Base-by-base conservation (phyloP, 768 basidiomycete species). In the Phylloporus rhodoxanthus region DNA sequence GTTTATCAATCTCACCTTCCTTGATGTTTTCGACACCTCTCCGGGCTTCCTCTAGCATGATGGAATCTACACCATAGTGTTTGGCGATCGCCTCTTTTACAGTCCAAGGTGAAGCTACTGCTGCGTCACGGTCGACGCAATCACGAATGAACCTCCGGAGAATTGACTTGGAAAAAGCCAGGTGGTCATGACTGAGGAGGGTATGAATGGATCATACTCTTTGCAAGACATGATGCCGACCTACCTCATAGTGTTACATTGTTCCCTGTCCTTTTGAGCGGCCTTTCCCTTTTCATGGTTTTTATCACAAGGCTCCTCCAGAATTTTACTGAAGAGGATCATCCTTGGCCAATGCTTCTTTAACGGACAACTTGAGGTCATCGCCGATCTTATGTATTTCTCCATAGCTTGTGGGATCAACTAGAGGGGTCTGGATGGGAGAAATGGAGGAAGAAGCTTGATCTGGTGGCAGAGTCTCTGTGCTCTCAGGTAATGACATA, bases 91-190 rank as follows among this genome's bases (percentile, higher is more conserved):
- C 70, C 2, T 80, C 80, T 66, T 97, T 97, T 26, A 98, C 93
- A 2, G 84, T 85, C 96, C 96, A 99, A 6, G 96, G 95, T 1
- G 91, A 90, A 8, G 91, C 92, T 23, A 95, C 86, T 8, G 91
- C 87, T 13, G 91, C 78, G 57, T 95, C 92, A 29, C 96, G 84
- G 60, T 91, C 87, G 2, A 99, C 87, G 59, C 92, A 95, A 63
- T 98, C 96, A 54, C 91, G 85, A 50, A 99, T 89, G 70, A 95
- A 97, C 14, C 93, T 86, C 56, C 93, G 90, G 25, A 99, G 80
- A 58, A 98, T 95, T 15, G 93, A 93, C 68, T 98, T 97, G 25
- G 92, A 95, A 70, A 98, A 98, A 17, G 91, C 84, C 17, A 95
- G 76, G 45, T 94, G 88, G 67, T 99, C 96, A 52, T 96, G 93